These are phyloP conservation scores for Populus simonii DNA, from an alignment of 345 rosid genomes.

Conservation along the genomic window DNA sequence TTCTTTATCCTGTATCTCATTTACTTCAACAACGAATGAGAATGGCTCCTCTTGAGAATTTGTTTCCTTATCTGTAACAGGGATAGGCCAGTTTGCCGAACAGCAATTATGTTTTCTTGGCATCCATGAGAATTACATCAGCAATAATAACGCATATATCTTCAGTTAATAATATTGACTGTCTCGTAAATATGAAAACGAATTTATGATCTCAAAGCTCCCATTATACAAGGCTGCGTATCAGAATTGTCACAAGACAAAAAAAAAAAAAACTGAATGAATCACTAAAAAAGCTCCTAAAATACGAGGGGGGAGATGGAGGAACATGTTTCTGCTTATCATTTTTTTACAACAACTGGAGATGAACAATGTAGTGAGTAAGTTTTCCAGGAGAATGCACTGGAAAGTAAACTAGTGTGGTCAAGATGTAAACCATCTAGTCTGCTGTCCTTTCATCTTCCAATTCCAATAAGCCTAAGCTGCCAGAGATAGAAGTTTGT, in stretches of 20 bases:
- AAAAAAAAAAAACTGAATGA: background rate
- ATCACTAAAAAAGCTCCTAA: background rate
- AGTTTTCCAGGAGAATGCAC: background rate
- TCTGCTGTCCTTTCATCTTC: conserved; percentile 22
- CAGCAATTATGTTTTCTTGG: background rate
- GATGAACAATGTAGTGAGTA: background rate
- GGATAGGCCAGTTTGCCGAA: background rate
- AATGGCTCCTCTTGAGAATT: background rate
- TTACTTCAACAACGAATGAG: background rate
- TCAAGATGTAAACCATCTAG: background rate
- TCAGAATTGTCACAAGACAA: background rate
- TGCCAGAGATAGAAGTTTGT: conserved; percentile 19
- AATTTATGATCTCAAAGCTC: background rate
- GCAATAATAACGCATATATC: background rate
- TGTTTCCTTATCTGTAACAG: background rate
- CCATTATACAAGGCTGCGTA: background rate
- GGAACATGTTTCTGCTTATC: background rate
- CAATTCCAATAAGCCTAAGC: conserved; percentile 46
- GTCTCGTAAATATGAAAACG: background rate
- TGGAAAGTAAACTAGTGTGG: background rate
- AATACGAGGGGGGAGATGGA: background rate
- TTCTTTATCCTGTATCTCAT: background rate
- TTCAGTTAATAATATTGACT: background rate
- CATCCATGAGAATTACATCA: background rate
- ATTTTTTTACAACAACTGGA: background rate